Percentiles rank a stretch among this genome's conserved stretches.
phyloP scores from a whole-genome alignment of 1,139 yeast genomes.

The Hansenula lynferdii region DNA sequence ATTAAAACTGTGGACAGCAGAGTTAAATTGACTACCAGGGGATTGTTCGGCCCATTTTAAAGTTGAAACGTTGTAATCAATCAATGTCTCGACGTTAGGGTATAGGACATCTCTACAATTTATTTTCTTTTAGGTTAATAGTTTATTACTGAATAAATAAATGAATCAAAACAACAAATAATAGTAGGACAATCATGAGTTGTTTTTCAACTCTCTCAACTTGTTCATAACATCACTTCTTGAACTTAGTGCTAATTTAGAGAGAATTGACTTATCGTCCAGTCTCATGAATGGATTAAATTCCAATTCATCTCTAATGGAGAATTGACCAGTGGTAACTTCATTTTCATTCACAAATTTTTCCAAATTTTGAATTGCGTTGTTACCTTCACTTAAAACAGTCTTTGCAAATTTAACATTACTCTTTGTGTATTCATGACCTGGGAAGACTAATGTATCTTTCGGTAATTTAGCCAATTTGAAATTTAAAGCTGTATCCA shows the following conservation, averaged over 20 bases:
- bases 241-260: constrained; percentile 45
- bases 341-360: constrained; percentile 51
- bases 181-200: constrained; percentile 4
- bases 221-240: constrained; percentile 56
- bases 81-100: not conserved
- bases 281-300: constrained; percentile 91
- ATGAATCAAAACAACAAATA: not conserved
- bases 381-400: constrained; percentile 45
- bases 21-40: constrained; percentile 36
- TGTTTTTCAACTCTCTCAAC: constrained; percentile 68
- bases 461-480: constrained; percentile 57
- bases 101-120: constrained; percentile 5
- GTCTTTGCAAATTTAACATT: constrained; percentile 74
- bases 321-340: constrained; percentile 76
- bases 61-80: not conserved
- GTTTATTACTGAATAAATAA: not conserved
- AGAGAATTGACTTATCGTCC: constrained; percentile 49
- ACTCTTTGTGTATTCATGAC: constrained; percentile 90
- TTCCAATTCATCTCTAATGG: constrained; percentile 74
- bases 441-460: constrained; percentile 77
- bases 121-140: no score
- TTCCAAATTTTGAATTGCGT: constrained; percentile 51
- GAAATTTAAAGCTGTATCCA: constrained; percentile 65
- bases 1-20: constrained; percentile 70
- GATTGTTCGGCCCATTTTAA: constrained; percentile 4